A percentile compares a stretch with the other conserved stretches of the same genome.
Conservation (phyloP, 2,329 filamentous ascomycete genomes). For the Diplodia seriata region DNA sequence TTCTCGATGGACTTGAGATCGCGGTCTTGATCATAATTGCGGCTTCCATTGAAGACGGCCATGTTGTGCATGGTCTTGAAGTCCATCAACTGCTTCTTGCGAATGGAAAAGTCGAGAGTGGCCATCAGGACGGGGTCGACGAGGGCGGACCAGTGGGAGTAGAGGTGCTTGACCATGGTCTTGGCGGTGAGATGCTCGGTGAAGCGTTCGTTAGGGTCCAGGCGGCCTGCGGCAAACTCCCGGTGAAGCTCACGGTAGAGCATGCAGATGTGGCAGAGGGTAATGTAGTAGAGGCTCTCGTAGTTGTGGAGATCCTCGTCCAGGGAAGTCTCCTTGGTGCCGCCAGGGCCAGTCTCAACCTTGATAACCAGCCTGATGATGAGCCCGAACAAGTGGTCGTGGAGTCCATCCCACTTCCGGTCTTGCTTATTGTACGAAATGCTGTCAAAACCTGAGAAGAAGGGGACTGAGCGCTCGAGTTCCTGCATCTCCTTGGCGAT, state of each 20-base stretch:
- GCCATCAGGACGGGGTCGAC: slow-evolving; percentile 3
- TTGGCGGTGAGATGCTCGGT: not conserved
- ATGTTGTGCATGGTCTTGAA: slow-evolving; percentile 23
- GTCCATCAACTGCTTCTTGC: slow-evolving; percentile 18
- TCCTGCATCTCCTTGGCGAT: slow-evolving; percentile 4
- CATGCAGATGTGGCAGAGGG: not conserved
- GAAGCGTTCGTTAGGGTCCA: not conserved
- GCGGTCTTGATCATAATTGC: not conserved
- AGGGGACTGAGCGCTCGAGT: not conserved
- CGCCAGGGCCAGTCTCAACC: not conserved
- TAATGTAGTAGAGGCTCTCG: slow-evolving; percentile 22
- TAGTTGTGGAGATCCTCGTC: slow-evolving; percentile 16
- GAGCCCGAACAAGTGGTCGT: not conserved
- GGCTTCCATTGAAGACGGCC: not conserved
- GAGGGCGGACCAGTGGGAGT: slow-evolving; percentile 12
- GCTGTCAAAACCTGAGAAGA: not conserved
- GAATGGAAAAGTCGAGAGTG: slow-evolving; percentile 20
- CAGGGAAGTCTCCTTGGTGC: not conserved
- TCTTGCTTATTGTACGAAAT: not conserved
- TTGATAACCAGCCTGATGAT: not conserved
- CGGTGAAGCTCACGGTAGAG: slow-evolving; percentile 6
- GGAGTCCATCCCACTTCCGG: not conserved
- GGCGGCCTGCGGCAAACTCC: not conserved
- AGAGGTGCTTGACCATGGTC: not conserved
- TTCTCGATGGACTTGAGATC: not conserved